Evolutionary conservation across 2,329 filamentous ascomycete species (phyloP).

Genomic region (Sarocladium kiliense): DNA sequence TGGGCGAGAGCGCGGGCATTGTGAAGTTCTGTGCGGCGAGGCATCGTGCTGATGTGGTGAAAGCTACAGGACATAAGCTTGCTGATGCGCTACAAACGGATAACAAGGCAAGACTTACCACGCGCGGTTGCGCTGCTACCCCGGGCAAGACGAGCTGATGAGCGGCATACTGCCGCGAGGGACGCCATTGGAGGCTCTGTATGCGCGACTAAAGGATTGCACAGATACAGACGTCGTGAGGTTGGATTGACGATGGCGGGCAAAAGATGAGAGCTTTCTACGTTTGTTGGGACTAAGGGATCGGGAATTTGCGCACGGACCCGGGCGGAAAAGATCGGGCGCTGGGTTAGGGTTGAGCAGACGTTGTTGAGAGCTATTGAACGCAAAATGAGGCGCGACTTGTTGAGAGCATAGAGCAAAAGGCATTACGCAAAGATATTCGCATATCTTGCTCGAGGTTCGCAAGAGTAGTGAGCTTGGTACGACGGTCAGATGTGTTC

Average conservation of each 20-base stretch:
- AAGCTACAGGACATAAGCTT: constrained; percentile 40
- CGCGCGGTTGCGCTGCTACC: constrained; percentile 43
- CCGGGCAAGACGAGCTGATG: constrained; percentile 55
- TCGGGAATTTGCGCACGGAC: constrained; percentile 6
- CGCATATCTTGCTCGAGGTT: no score
- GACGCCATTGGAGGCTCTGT: constrained; percentile 53
- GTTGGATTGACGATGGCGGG: constrained; percentile 12
- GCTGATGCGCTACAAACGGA: background rate
- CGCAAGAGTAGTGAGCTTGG: no score
- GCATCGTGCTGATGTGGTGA: constrained; percentile 56
- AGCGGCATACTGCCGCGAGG: constrained; percentile 57
- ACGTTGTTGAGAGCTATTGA: no score
- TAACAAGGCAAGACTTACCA: constrained; percentile 40
- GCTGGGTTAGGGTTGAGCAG: background rate
- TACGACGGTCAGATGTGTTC: no score
- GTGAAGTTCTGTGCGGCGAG: constrained; percentile 80
- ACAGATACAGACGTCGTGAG: constrained; percentile 18
- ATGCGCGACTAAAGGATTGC: constrained; percentile 1
- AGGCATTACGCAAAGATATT: no score
- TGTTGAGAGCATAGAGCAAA: no score
- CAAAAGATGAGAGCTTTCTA: constrained; percentile 13
- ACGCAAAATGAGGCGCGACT: no score
- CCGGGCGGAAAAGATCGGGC: constrained; percentile 1
- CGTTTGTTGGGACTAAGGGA: constrained; percentile 8
- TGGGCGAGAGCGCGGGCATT: constrained; percentile 87